Evolutionary conservation across 805 yeast species (phyloP).

Genomic region (Zygosaccharomyces rouxii): DNA sequence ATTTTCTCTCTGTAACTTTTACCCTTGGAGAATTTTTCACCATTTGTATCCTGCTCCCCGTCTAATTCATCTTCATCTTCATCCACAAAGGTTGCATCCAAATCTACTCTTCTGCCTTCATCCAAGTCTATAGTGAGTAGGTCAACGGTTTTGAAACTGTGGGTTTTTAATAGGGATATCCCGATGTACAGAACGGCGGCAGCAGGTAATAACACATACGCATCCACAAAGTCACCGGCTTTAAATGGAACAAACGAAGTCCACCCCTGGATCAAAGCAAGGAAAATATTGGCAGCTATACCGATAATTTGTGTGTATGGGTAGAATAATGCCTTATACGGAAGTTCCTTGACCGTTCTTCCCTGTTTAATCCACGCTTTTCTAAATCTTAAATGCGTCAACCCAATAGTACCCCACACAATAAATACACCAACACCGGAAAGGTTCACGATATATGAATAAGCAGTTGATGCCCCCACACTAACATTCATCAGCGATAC

Average conservation of each 20-base stretch:
- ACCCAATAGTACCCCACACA: slow-evolving; percentile 72
- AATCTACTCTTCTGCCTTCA: slow-evolving; percentile 9
- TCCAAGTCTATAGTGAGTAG: slow-evolving; percentile 5
- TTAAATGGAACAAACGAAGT: slow-evolving; percentile 55
- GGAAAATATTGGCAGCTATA: slow-evolving; percentile 45
- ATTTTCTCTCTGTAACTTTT: neutral
- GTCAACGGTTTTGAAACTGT: slow-evolving; percentile 8
- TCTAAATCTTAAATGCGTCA: slow-evolving; percentile 66
- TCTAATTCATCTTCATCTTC: neutral
- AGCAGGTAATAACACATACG: slow-evolving; percentile 56
- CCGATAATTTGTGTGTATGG: slow-evolving; percentile 52
- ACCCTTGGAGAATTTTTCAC: neutral
- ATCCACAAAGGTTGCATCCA: slow-evolving; percentile 11
- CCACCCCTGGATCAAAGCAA: slow-evolving; percentile 66
- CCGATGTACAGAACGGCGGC: slow-evolving; percentile 41
- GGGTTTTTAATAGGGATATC: slow-evolving; percentile 2
- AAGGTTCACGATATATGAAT: slow-evolving; percentile 68
- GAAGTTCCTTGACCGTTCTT: slow-evolving; percentile 44
- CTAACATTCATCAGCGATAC: slow-evolving; percentile 61
- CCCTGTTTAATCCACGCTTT: slow-evolving; percentile 43
- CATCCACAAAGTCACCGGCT: slow-evolving; percentile 51
- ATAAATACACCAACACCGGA: slow-evolving; percentile 71
- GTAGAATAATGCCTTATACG: slow-evolving; percentile 47
- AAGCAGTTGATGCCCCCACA: slow-evolving; percentile 50
- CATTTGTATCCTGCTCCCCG: neutral